Conservation (phyloP, 75 land plant species). For the Picea glauca region DNA sequence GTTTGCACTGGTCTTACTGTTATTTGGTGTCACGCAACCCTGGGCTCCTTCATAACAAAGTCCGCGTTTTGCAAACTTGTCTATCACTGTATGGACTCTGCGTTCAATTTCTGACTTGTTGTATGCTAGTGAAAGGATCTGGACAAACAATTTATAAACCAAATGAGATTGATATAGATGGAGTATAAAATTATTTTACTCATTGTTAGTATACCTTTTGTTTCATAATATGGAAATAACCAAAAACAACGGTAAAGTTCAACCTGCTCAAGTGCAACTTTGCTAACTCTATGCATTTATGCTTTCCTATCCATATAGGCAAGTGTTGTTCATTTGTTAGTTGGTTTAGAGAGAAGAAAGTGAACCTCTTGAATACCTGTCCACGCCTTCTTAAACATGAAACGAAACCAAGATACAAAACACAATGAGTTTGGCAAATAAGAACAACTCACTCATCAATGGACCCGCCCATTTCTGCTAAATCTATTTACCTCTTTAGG, state of each 20-base stretch:
- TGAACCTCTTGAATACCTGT: constrained; percentile 44
- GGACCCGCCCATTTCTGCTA: background rate
- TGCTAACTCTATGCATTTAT: constrained; percentile 52
- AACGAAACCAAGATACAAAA: background rate
- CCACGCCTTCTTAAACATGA: constrained; percentile 22
- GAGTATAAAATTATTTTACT: background rate
- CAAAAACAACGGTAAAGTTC: constrained; percentile 4
- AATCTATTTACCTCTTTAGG: constrained; percentile 66
- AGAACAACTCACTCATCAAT: background rate
- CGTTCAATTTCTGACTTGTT: constrained; percentile 40
- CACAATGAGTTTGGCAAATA: background rate
- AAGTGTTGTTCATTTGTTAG: constrained; percentile 46
- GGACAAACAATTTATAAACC: background rate
- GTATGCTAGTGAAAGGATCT: constrained; percentile 46
- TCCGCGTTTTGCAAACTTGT: constrained; percentile 59
- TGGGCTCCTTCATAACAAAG: constrained; percentile 11
- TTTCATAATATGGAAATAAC: background rate
- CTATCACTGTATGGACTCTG: constrained; percentile 45
- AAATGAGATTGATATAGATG: background rate
- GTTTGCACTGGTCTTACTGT: too few relatives aligned
- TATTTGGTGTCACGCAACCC: too few relatives aligned
- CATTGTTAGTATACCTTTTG: background rate
- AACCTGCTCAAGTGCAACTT: constrained; percentile 66
- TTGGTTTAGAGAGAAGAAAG: constrained; percentile 46
- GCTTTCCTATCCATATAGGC: constrained; percentile 41